phyloP scores from a whole-genome alignment of 768 basidiomycete species.

The Floccularia luteovirens region DNA sequence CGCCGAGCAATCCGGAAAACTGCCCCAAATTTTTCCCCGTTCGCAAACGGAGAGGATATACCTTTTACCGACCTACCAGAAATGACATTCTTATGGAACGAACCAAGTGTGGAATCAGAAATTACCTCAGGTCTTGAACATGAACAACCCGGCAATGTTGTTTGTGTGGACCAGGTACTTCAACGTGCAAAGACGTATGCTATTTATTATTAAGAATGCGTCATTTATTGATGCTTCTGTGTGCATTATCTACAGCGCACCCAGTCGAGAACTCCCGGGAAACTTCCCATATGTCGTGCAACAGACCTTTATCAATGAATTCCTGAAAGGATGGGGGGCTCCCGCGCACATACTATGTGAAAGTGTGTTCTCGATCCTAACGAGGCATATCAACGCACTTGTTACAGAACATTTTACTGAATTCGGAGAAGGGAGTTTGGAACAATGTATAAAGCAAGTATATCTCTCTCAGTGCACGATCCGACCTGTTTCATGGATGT shows the following conservation, averaged over 20 bases:
- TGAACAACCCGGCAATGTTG: neutral
- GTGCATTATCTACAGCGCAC: constrained; percentile 1
- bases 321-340: neutral
- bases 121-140: neutral
- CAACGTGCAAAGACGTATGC: constrained; percentile 10
- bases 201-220: neutral
- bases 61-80: constrained; percentile 25
- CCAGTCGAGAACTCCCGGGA: neutral
- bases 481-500: neutral
- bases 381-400: constrained; percentile 1
- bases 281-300: constrained; percentile 4
- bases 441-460: neutral
- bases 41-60: constrained; percentile 11
- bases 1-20: constrained; percentile 32
- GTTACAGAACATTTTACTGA: constrained; percentile 1
- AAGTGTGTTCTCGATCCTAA: neutral
- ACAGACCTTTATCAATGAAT: constrained; percentile 1
- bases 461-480: neutral
- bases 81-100: no score
- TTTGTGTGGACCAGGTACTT: constrained; percentile 18
- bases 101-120: neutral
- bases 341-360: constrained; percentile 2
- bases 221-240: neutral
- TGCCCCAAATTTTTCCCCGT: constrained; percentile 44
- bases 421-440: neutral